Percentiles rank a stretch among this genome's conserved stretches.
Conservation (phyloP, 1,284 basidiomycete genomes). For the Trichosporon inkin region DNA sequence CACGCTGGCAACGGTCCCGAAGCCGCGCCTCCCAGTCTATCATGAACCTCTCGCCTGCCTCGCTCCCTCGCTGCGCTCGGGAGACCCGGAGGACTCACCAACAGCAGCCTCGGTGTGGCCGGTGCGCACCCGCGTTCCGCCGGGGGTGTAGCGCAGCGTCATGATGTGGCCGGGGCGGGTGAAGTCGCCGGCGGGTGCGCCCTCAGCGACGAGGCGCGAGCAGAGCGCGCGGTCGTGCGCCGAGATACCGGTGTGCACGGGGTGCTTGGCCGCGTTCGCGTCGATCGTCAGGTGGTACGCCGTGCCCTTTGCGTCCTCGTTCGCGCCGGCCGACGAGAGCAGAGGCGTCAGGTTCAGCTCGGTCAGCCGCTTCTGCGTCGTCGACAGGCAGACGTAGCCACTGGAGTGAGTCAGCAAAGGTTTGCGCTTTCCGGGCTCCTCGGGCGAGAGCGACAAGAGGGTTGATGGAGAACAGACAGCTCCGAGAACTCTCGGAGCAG, state of each 20-base stretch:
- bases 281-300: slow-evolving; percentile 97
- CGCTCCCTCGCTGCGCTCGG: too few relatives aligned
- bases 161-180: slow-evolving; percentile 93
- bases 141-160: slow-evolving; percentile 78
- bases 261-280: slow-evolving; percentile 58
- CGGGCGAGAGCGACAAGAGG: too few relatives aligned
- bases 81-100: too few relatives aligned
- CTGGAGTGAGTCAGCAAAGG: slow-evolving; percentile 52
- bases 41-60: too few relatives aligned
- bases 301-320: slow-evolving; percentile 81
- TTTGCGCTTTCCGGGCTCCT: too few relatives aligned
- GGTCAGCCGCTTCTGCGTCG: slow-evolving; percentile 70
- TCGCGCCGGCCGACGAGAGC: slow-evolving; percentile 67
- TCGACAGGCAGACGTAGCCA: slow-evolving; percentile 89
- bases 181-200: slow-evolving; percentile 67
- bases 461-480: not conserved
- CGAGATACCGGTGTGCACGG: slow-evolving; percentile 83
- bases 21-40: too few relatives aligned
- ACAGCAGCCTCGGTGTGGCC: slow-evolving; percentile 93
- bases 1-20: not conserved
- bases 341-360: slow-evolving; percentile 90
- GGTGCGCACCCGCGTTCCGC: slow-evolving; percentile 75
- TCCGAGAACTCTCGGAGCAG: not conserved
- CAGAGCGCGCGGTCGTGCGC: slow-evolving; percentile 91
- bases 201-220: slow-evolving; percentile 69